Evolutionary conservation across 192 early-diverging fungal species (phyloP), one percentile per base, ranked within the genome.

Genomic region (Coemansia sp.): DNA sequence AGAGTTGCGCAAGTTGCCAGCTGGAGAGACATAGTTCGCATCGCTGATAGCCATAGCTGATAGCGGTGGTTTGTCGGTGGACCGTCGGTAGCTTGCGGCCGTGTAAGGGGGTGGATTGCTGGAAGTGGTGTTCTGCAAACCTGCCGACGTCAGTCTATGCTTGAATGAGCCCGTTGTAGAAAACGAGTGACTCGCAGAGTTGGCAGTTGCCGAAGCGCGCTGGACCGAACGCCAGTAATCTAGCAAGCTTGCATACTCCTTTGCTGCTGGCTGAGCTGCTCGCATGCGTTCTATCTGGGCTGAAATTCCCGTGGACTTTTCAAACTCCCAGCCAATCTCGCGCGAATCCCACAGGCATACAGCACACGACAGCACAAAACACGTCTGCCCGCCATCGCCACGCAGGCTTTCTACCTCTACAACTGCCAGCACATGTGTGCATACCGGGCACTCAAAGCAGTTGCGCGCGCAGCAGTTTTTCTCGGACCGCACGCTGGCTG

Each of bases 401-500:
- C 16, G 34, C 8, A 14, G 5, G 32, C 59, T 54, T 49, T 50
- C 28, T 54, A 37, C 84, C 21, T 87, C 87, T 0, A 88, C 80
- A 20, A 93, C 91, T 0, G 84, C 80, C 15, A 94, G 73, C 6
- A 86, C 87, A 30, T 88, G 88, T 26, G 86, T 82, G 79, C 92
- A 96, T 16, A 84, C 72, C 6, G 94, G 94, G 66, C 94, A 96
- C 44, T 93, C 84, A 56, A 96, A 96, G 70, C 94, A 96, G 62
- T 94, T 96, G 37, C 93, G 83, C 2, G 87, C 89, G 62, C 93
- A 96, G 61, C 90, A 81, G 80, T 94, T 94, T 64, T 89, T 87
- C 75, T 98, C 96, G n/a, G 87, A 85, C 60, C 91, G 92, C n/a
- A 94, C 93, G 62, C 89, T 89, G 3, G 95, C 91, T n/a, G 90